Conservation (phyloP, 495 filamentous ascomycete genomes). For the Oleoguttula mirabilis region DNA sequence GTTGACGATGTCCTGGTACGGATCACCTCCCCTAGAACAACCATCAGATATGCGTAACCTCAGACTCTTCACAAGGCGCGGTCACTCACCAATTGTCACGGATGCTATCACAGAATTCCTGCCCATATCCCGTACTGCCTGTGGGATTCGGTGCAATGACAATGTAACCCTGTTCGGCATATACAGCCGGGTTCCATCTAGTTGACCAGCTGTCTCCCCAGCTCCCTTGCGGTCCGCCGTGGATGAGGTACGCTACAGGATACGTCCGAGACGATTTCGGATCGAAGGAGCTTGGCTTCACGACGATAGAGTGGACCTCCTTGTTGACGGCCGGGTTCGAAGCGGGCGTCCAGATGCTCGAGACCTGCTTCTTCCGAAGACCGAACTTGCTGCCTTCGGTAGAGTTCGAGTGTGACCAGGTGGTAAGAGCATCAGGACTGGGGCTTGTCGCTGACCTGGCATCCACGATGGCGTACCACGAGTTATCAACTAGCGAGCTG, state of each 20-base stretch:
- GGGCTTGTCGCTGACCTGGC: slow-evolving; percentile 40
- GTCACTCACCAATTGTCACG: slow-evolving; percentile 40
- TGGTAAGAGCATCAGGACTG: slow-evolving; percentile 43
- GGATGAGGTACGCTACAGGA: slow-evolving; percentile 40
- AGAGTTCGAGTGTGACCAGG: slow-evolving; percentile 43
- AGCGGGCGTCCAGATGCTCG: slow-evolving; percentile 31
- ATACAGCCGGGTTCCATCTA: slow-evolving; percentile 42
- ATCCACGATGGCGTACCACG: slow-evolving; percentile 33
- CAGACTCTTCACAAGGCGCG: too few species aligned
- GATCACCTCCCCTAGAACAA: slow-evolving; percentile 40
- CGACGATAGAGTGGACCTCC: slow-evolving; percentile 43
- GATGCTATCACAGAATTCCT: slow-evolving; percentile 38
- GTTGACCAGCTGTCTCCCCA: slow-evolving; percentile 40
- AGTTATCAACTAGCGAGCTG: slow-evolving; percentile 30
- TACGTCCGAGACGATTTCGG: slow-evolving; percentile 33
- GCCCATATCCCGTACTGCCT: slow-evolving; percentile 40
- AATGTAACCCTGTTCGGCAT: slow-evolving; percentile 47
- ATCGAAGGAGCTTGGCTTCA: slow-evolving; percentile 42
- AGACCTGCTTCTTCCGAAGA: slow-evolving; percentile 32
- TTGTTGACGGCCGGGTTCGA: slow-evolving; percentile 24
- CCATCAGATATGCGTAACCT: too few species aligned
- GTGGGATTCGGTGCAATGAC: slow-evolving; percentile 44
- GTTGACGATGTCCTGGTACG: slow-evolving; percentile 45
- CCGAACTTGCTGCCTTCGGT: slow-evolving; percentile 60
- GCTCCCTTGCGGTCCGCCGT: slow-evolving; percentile 42